A percentile compares a stretch with the other conserved stretches of the same genome.
phyloP scores from a whole-genome alignment of 441 rosid genomes.

The Populus hybrid region DNA sequence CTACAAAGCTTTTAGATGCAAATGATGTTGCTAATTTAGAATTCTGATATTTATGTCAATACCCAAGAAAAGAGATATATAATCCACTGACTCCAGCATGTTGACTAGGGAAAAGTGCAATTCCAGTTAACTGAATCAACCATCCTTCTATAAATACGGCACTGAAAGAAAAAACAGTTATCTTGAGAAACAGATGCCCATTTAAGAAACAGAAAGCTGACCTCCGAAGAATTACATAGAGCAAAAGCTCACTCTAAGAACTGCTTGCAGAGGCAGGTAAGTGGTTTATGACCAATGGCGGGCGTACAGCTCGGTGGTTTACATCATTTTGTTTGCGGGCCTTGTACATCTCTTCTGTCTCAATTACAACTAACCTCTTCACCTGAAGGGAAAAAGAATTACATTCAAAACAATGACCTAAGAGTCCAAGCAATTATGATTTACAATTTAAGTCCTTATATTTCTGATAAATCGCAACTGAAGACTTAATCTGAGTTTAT shows the following conservation, averaged over 20 bases:
- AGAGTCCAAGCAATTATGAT: background rate
- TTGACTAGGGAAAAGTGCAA: background rate
- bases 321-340: conserved; percentile 75
- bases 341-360: conserved; percentile 91
- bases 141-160: background rate
- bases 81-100: background rate
- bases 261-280: conserved; percentile 34
- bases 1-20: background rate
- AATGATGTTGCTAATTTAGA: background rate
- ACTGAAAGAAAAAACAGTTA: background rate
- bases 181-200: background rate
- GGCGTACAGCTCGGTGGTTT: conserved; percentile 57
- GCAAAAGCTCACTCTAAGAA: conserved; percentile 14
- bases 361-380: conserved; percentile 80
- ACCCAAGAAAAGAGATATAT: background rate
- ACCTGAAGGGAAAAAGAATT: conserved; percentile 37
- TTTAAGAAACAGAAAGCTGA: conserved; percentile 2
- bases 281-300: conserved; percentile 69
- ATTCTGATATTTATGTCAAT: background rate
- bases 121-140: background rate
- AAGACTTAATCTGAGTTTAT: background rate
- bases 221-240: conserved; percentile 13
- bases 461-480: background rate
- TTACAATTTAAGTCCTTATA: background rate
- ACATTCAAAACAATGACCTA: background rate